Base-by-base conservation (phyloP, 192 early-diverging fungal species). In the Paraglomus occultum region DNA sequence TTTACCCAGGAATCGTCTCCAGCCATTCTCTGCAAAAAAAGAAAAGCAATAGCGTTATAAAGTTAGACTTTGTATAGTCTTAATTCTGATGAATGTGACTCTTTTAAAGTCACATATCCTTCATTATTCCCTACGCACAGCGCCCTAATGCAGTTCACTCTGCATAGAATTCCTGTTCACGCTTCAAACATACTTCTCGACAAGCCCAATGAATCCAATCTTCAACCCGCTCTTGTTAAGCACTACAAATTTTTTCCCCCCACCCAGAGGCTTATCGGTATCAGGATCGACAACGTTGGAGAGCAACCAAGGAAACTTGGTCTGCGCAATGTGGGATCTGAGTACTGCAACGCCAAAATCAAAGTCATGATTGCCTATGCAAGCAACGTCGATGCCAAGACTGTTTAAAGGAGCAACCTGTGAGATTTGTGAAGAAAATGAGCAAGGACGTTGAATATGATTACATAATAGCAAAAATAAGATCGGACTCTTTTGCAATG, bases 331-430 rank as follows among this genome's bases (percentile, higher is more conserved):
- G 42, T 89, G 73, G 22, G 49, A 59, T 52, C 82, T 79, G 42
- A 89, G 71, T 9, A 71, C 75, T 38, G 83, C 80, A 1, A 88
- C 63, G 5, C 89, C 89, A 52, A 88, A 88, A 75, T 91, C 89
- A 77, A 89, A 89, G 74, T 89, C 88, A 76, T 89, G 89, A 80
- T 91, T 91, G n/a, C 89, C 89, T 23, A 84, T 68, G 20, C 81
- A 82, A 5, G 88, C 75, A 2, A 79, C 87, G 23, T 86, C 80
- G 23, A 91, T 81, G 12, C 70, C 70, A 8, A 89, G 75, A n/a
- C 66, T 50, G 68, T 90, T 91, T 15, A 91, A 60, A 0, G 87
- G 75, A 0, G 82, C 83, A 1, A 77, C 49, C 82, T 70, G 49
- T 46, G 6, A 31, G 31, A 31, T 31, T 31, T 31, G 3, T 1